A percentile compares a stretch with the other conserved stretches of the same genome.
Conservation (phyloP, 2,329 filamentous ascomycete genomes). For the Metarhizium brunneum region DNA sequence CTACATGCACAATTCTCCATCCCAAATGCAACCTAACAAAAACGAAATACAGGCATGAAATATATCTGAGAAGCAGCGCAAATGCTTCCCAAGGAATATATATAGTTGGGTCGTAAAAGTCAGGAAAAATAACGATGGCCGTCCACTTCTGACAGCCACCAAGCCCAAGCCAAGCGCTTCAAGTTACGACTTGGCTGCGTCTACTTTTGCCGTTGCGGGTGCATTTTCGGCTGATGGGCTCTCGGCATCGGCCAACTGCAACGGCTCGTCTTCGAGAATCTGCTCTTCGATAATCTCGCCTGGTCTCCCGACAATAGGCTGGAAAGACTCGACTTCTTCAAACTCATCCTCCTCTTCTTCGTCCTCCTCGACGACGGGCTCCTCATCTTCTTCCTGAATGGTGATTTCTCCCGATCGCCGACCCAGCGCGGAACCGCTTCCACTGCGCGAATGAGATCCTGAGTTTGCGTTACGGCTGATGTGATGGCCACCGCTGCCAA, state of each 20-base stretch:
- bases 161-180: background rate
- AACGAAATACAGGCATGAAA: background rate
- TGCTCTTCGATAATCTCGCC: constrained; percentile 38
- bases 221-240: background rate
- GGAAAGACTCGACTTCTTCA: constrained; percentile 52
- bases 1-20: background rate
- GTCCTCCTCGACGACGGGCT: constrained; percentile 25
- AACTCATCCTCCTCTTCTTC: constrained; percentile 34
- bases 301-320: constrained; percentile 35
- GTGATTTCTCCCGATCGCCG: constrained; percentile 65
- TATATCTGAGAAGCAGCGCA: background rate
- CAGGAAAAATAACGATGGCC: background rate
- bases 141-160: background rate
- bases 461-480: constrained; percentile 28
- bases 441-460: constrained; percentile 42
- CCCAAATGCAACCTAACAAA: background rate
- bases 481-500: constrained; percentile 30
- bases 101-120: background rate
- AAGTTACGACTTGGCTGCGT: background rate
- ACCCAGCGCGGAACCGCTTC: constrained; percentile 54
- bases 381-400: constrained; percentile 57
- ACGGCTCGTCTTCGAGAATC: constrained; percentile 32
- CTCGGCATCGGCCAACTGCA: background rate
- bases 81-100: background rate
- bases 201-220: background rate